Evolutionary conservation across 2,329 filamentous ascomycete genomes (phyloP).

Genomic region (Ophiostoma fasciatum): DNA sequence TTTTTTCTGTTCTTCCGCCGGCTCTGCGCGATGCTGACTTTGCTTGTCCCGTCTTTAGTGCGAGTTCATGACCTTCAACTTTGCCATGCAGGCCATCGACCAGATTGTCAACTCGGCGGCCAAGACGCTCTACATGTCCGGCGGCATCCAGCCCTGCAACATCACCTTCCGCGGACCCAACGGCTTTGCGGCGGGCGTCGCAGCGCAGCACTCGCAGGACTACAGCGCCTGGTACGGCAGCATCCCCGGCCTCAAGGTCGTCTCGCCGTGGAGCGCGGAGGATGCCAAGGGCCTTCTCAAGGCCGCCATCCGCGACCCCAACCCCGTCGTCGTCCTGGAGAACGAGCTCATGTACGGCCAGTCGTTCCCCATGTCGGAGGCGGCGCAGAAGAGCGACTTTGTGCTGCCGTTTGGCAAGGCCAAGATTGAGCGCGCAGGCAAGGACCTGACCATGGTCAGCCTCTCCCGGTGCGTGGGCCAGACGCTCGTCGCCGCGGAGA

Average conservation of each 20-base stretch:
- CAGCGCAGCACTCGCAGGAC: constrained; percentile 95
- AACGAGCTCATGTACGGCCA: constrained; percentile 90
- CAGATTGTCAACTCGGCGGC: constrained; percentile 98
- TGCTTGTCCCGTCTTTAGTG: constrained; percentile 41
- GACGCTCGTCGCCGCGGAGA: constrained; percentile 73
- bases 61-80: constrained; percentile 99
- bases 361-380: constrained; percentile 92
- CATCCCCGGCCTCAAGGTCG: constrained; percentile 94
- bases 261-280: constrained; percentile 89
- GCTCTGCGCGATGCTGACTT: no score
- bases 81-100: constrained; percentile 99
- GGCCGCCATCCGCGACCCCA: constrained; percentile 94
- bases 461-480: constrained; percentile 93
- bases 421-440: constrained; percentile 93
- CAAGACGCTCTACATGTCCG: constrained; percentile 99
- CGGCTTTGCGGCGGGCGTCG: constrained; percentile 92
- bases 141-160: constrained; percentile 98
- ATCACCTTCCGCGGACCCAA: constrained; percentile 99
- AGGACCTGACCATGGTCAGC: constrained; percentile 89
- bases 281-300: constrained; percentile 97
- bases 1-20: background rate
- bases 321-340: constrained; percentile 84
- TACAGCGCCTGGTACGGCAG: constrained; percentile 98
- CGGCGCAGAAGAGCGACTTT: constrained; percentile 90
- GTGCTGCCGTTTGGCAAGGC: constrained; percentile 96